Base-by-base conservation (phyloP, 495 filamentous ascomycete genomes). In the Amniculicola lignicola region DNA sequence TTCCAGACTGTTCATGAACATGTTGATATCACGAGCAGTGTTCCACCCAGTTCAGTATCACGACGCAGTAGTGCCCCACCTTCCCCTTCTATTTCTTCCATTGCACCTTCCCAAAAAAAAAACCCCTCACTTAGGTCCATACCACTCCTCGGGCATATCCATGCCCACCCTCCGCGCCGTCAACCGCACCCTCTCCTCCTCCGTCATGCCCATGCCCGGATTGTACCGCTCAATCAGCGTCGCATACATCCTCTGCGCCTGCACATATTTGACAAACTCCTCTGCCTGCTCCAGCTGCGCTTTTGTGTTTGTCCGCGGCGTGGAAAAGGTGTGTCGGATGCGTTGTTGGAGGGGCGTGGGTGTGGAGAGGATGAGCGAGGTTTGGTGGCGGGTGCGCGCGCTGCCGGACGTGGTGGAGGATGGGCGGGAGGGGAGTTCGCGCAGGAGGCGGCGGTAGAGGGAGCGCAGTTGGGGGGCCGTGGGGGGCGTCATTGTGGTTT, bases 221-320 rank as follows among this genome's bases (percentile, higher is more conserved):
- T 97, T 98, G 72, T 97, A 98, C 63, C 89, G 77, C 68, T 96
- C 92, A 21, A 97, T 56, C 29, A 96, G 70, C 35, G 79, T 82
- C 5, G 79, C 77, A 64, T 97, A 96, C 69, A 79, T 79, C 15
- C 91, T 75, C 72, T 98, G 93, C 29, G 92, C 87, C 45, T 80
- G 79, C 2, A 89, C 76, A 68, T 95, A 97, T 49, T 82, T 79
- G 24, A 89, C 70, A 53, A 88, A 79, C 70, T 98, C 89, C 51
- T 88, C 81, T 0, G 80, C 87, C 29, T 83, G 78, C 39, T 48
- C 61, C 24, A 71, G 54, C 42, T 54, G 63, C 29, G 21, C 48
- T 53, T 37, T 62, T 37, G 6, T 45, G 28, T 25, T 28, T 2
- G 27, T 21, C 10, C 4, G 19, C 9, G 47, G 67, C 31, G 68